Evolutionary conservation across 805 yeast genomes (phyloP).

Genomic region (Clavispora santaluciae): DNA sequence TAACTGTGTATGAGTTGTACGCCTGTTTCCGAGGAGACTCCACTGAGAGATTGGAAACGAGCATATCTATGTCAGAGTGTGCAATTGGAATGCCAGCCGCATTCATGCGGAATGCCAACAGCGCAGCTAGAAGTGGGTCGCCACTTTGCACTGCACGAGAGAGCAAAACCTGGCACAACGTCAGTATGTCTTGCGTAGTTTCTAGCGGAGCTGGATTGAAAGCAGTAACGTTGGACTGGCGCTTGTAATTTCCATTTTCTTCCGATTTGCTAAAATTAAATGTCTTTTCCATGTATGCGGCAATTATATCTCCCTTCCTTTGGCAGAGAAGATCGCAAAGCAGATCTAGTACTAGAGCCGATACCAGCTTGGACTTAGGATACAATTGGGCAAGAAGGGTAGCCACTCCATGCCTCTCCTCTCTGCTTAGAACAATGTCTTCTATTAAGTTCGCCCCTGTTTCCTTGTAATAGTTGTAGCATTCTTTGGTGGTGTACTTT

Average conservation of each 20-base stretch:
- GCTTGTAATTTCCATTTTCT: neutral
- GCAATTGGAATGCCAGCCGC: slow-evolving; percentile 1
- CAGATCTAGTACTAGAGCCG: slow-evolving; percentile 1
- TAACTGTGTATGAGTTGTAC: slow-evolving; percentile 11
- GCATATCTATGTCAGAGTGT: slow-evolving; percentile 3
- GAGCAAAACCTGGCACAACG: neutral
- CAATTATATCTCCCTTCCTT: neutral
- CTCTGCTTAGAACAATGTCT: neutral
- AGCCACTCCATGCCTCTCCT: neutral
- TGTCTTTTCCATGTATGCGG: neutral
- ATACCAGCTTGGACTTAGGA: slow-evolving; percentile 1
- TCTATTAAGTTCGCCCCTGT: neutral
- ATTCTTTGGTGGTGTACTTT: slow-evolving; percentile 1
- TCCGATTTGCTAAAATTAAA: too few species aligned
- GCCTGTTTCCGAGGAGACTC: slow-evolving; percentile 1
- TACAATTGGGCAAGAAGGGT: neutral
- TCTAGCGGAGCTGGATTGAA: neutral
- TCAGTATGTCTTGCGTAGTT: neutral
- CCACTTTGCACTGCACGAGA: slow-evolving; percentile 2
- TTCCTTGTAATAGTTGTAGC: neutral
- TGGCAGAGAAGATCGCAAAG: neutral
- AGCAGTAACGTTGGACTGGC: neutral
- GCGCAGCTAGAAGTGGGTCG: slow-evolving; percentile 11
- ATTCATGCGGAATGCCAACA: slow-evolving; percentile 4
- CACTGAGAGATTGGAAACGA: slow-evolving; percentile 1